Conservation (phyloP, 345 rosid genomes). For the Gossypium anomalum region DNA sequence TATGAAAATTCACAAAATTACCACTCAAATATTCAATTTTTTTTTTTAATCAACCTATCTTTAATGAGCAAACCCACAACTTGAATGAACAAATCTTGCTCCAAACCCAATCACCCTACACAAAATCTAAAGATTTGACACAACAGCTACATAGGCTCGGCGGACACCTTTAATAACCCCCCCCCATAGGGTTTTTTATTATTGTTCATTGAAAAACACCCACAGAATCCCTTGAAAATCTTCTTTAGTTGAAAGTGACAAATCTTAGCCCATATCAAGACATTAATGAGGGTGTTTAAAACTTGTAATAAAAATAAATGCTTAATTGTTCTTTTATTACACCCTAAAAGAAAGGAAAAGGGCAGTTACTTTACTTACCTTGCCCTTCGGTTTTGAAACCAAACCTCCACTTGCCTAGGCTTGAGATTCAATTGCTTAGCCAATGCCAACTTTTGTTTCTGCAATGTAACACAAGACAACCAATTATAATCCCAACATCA, state of each 20-base stretch:
- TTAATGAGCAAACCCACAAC: no score
- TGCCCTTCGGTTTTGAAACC: slow-evolving; percentile 93
- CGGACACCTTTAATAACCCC: no score
- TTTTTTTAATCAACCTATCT: no score
- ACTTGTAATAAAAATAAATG: slow-evolving; percentile 2
- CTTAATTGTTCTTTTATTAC: neutral
- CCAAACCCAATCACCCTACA: no score
- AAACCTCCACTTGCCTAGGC: slow-evolving; percentile 88
- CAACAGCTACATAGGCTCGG: no score
- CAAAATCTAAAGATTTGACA: no score
- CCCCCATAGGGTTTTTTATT: no score
- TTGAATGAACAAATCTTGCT: no score
- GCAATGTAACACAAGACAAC: slow-evolving; percentile 14
- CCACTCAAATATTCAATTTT: no score
- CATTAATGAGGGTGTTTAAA: neutral
- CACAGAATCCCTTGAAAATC: slow-evolving; percentile 24
- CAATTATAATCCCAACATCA: neutral
- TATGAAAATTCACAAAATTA: no score
- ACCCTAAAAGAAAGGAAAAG: slow-evolving; percentile 10
- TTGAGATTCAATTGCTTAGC: slow-evolving; percentile 69
- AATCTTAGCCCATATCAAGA: slow-evolving; percentile 28
- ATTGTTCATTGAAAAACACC: slow-evolving; percentile 9
- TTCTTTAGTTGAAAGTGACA: slow-evolving; percentile 32
- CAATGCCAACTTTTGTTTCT: slow-evolving; percentile 79
- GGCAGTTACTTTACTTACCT: slow-evolving; percentile 35